These are phyloP conservation scores for Astrothelium macrocarpum DNA, from an alignment of 495 filamentous ascomycete species.

Conservation along the genomic window DNA sequence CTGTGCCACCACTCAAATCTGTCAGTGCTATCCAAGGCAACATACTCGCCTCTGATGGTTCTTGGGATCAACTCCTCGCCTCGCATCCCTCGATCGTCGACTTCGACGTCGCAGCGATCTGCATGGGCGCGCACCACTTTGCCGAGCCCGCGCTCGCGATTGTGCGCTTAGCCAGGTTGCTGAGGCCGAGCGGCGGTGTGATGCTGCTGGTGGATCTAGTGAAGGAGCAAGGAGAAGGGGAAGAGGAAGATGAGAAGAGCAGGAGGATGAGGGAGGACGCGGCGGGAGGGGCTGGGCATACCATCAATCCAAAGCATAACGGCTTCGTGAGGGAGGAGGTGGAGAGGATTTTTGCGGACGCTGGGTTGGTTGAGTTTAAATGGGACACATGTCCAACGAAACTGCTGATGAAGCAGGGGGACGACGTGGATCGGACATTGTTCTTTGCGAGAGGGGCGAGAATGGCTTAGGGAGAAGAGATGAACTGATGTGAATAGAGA, in stretches of 20 bases:
- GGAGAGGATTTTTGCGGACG: constrained; percentile 12
- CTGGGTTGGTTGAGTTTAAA: constrained; percentile 16
- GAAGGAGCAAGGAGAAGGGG: not conserved
- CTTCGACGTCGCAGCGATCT: constrained; percentile 57
- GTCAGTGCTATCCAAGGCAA: constrained; percentile 52
- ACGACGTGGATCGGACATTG: constrained; percentile 5
- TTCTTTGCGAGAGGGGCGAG: constrained; percentile 18
- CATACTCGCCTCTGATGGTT: constrained; percentile 38
- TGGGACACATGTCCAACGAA: constrained; percentile 13
- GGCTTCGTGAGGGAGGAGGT: constrained; percentile 15
- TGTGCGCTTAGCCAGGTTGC: constrained; percentile 44
- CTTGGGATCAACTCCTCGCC: constrained; percentile 30
- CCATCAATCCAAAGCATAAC: constrained; percentile 17
- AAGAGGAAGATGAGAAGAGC: not conserved
- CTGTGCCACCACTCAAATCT: constrained; percentile 11
- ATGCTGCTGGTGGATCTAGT: constrained; percentile 59
- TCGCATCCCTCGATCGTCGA: constrained; percentile 41
- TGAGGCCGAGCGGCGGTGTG: constrained; percentile 50
- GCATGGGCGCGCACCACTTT: constrained; percentile 67
- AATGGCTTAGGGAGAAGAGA: no score
- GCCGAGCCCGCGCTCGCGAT: constrained; percentile 48
- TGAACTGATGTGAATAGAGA: not conserved
- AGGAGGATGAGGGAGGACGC: not conserved
- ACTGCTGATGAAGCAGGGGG: constrained; percentile 13
- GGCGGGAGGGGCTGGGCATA: constrained; percentile 11